These are phyloP conservation scores for Coniochaeta sp. DNA, from an alignment of 2,329 filamentous ascomycete genomes.

Conservation along the genomic window DNA sequence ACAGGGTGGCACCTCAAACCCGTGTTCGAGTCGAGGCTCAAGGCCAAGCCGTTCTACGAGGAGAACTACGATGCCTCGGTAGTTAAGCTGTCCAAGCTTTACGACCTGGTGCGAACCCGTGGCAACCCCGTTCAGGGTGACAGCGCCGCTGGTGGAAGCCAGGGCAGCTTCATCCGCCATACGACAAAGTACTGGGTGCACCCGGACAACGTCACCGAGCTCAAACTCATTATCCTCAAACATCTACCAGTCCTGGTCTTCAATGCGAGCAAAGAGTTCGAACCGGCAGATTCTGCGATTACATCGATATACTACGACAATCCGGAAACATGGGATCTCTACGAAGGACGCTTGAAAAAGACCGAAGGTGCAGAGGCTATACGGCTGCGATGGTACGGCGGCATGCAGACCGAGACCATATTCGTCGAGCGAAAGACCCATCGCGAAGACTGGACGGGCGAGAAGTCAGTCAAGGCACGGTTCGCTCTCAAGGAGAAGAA, in stretches of 20 bases:
- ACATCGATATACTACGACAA: constrained; percentile 99
- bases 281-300: constrained; percentile 83
- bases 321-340: constrained; percentile 86
- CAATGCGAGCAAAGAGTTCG: constrained; percentile 95
- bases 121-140: constrained; percentile 92
- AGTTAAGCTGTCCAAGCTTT: constrained; percentile 88
- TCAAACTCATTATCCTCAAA: constrained; percentile 97
- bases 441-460: constrained; percentile 97
- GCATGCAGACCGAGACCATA: constrained; percentile 90
- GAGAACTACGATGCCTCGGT: constrained; percentile 98
- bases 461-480: constrained; percentile 96
- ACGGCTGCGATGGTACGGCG: constrained; percentile 93
- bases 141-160: constrained; percentile 79
- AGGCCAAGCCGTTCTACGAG: constrained; percentile 96
- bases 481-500: constrained; percentile 97
- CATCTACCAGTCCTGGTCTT: constrained; percentile 96
- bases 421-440: constrained; percentile 98
- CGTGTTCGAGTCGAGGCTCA: constrained; percentile 90
- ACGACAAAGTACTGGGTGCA: constrained; percentile 99
- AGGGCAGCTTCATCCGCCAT: constrained; percentile 93
- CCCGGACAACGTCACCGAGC: constrained; percentile 93
- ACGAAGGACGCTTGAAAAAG: constrained; percentile 92
- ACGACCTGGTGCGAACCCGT: constrained; percentile 87
- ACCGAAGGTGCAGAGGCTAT: constrained; percentile 96
- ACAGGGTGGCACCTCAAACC: constrained; percentile 90